Evolutionary conservation across 257 asterid genomes (phyloP).

Genomic region (Ballota nigra): DNA sequence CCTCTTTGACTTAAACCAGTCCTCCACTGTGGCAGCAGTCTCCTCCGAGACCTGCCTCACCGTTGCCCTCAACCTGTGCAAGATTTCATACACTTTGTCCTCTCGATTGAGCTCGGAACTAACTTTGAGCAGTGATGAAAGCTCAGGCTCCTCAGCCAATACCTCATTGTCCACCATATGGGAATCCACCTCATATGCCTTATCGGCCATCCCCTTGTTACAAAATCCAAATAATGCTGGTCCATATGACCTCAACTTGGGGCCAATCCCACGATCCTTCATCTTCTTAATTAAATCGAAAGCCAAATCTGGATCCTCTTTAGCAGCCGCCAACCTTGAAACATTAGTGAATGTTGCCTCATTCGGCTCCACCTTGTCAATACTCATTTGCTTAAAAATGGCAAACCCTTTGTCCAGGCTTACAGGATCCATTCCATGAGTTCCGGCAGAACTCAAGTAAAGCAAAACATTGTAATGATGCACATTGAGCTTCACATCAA

Average conservation of each 20-base stretch:
- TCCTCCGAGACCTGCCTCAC: slow-evolving; percentile 81
- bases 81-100: slow-evolving; percentile 64
- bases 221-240: slow-evolving; percentile 79
- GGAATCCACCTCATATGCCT: slow-evolving; percentile 72
- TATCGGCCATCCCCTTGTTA: slow-evolving; percentile 52
- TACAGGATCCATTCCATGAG: slow-evolving; percentile 12
- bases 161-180: slow-evolving; percentile 71
- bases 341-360: slow-evolving; percentile 82
- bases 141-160: slow-evolving; percentile 68
- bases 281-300: slow-evolving; percentile 65
- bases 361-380: slow-evolving; percentile 55
- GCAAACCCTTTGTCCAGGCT: slow-evolving; percentile 60
- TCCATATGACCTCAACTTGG: slow-evolving; percentile 77
- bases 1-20: slow-evolving; percentile 64
- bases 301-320: slow-evolving; percentile 75
- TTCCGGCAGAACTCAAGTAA: slow-evolving; percentile 48
- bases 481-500: slow-evolving; percentile 42
- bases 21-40: slow-evolving; percentile 53
- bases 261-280: slow-evolving; percentile 53
- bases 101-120: slow-evolving; percentile 46
- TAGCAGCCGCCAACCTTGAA: slow-evolving; percentile 79
- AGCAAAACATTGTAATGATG: slow-evolving; percentile 67
- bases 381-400: slow-evolving; percentile 58
- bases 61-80: slow-evolving; percentile 66
- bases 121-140: slow-evolving; percentile 59